phyloP scores from a whole-genome alignment of 148 eudicot species.

The Nyssa sinensis region DNA sequence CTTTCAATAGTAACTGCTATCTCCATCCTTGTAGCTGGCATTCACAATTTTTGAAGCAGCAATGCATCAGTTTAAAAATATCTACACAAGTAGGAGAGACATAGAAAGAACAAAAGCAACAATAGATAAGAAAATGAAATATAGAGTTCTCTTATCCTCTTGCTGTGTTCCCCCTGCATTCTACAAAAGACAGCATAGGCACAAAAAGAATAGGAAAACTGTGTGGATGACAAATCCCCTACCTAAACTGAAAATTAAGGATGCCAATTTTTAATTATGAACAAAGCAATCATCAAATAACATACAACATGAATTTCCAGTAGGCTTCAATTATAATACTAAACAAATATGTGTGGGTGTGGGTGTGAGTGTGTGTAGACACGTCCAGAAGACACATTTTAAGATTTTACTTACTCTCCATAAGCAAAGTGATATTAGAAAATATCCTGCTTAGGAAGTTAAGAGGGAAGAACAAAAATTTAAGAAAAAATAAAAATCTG shows the following conservation, averaged over 20 bases:
- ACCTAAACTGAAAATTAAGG: background rate
- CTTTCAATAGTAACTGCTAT: conserved; percentile 3
- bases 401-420: background rate
- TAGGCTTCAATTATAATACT: background rate
- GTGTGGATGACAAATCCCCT: background rate
- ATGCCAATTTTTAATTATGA: background rate
- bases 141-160: background rate
- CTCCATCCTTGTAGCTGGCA: background rate
- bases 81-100: background rate
- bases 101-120: background rate
- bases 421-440: background rate
- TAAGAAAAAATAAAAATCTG: background rate
- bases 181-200: background rate
- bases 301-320: background rate
- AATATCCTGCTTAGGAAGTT: background rate
- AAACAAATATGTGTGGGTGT: background rate
- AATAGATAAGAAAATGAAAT: too few species aligned
- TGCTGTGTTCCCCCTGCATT: background rate
- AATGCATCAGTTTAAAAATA: too few species aligned
- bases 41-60: too few species aligned
- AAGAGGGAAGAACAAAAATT: background rate
- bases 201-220: background rate
- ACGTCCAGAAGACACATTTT: background rate
- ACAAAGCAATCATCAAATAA: background rate
- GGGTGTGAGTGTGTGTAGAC: background rate